Evolutionary conservation across 148 eudicot genomes (phyloP).

Genomic region (Camellia lanceoleosa): DNA sequence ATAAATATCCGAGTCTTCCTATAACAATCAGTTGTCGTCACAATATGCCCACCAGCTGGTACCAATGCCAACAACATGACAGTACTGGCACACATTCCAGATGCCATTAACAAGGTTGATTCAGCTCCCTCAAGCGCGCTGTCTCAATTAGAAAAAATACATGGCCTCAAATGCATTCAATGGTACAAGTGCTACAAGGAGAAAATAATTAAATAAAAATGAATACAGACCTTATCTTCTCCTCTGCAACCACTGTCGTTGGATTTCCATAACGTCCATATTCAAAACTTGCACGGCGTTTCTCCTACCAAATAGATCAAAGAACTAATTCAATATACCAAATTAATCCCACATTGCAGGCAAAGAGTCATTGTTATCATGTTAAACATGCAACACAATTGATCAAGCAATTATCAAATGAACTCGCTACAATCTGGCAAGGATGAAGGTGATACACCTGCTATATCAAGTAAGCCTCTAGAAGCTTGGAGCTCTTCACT

Average conservation of each 20-base stretch:
- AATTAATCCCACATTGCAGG: not conserved
- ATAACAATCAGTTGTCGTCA: conserved; percentile 91
- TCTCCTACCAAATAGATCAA: conserved; percentile 48
- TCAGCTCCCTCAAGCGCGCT: conserved; percentile 99
- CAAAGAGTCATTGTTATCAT: not conserved
- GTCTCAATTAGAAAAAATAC: conserved; percentile 15
- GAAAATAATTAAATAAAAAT: not conserved
- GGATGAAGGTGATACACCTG: too few relatives aligned
- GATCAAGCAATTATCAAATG: not conserved
- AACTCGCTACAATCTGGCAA: not conserved
- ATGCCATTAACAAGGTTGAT: conserved; percentile 79
- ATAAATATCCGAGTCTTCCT: conserved; percentile 85
- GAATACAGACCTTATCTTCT: conserved; percentile 70
- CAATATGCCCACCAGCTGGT: conserved; percentile 92
- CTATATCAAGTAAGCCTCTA: too few relatives aligned
- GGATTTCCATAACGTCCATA: conserved; percentile 92
- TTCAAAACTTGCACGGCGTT: conserved; percentile 72
- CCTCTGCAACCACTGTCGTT: conserved; percentile 62
- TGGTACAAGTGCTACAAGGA: not conserved
- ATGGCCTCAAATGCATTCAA: not conserved
- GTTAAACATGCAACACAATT: not conserved
- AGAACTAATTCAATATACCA: not conserved
- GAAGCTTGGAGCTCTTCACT: too few relatives aligned
- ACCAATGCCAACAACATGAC: conserved; percentile 83
- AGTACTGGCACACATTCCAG: conserved; percentile 96